Evolutionary conservation across 1,284 basidiomycete species (phyloP).

Genomic region (Gastroboletus turbinatus): DNA sequence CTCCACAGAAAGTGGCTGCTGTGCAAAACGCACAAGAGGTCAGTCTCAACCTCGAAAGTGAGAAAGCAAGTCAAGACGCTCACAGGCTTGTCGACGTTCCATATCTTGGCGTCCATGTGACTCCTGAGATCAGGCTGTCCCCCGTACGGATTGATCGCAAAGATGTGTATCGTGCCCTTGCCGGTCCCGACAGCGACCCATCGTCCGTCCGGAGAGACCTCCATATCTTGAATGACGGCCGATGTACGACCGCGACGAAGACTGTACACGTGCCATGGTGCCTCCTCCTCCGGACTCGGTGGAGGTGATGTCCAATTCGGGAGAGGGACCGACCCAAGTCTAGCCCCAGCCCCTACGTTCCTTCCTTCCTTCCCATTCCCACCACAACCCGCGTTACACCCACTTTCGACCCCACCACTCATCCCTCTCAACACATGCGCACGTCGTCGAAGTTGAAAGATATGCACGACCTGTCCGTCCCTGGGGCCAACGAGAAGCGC

Average conservation of each 20-base stretch:
- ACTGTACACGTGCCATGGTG: slow-evolving; percentile 65
- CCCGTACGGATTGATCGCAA: slow-evolving; percentile 75
- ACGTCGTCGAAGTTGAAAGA: slow-evolving; percentile 53
- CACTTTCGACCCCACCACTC: background rate
- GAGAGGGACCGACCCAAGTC: slow-evolving; percentile 3
- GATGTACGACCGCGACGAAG: slow-evolving; percentile 71
- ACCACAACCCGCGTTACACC: background rate
- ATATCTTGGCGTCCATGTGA: slow-evolving; percentile 58
- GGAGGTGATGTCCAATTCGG: slow-evolving; percentile 1
- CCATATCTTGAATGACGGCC: slow-evolving; percentile 59
- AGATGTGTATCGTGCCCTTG: slow-evolving; percentile 70
- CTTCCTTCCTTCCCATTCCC: slow-evolving; percentile 6
- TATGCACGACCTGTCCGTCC: slow-evolving; percentile 60
- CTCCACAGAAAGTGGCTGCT: slow-evolving; percentile 55
- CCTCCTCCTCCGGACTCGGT: slow-evolving; percentile 23
- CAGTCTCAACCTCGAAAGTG: background rate
- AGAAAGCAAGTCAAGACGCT: slow-evolving; percentile 21
- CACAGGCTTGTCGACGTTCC: slow-evolving; percentile 55
- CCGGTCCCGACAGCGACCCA: slow-evolving; percentile 72
- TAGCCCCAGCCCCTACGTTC: slow-evolving; percentile 2
- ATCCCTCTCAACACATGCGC: slow-evolving; percentile 26
- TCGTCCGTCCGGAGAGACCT: slow-evolving; percentile 61
- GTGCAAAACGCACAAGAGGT: slow-evolving; percentile 2
- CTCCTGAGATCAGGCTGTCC: slow-evolving; percentile 65
- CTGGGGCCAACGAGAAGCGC: slow-evolving; percentile 54